Conservation (phyloP, 163 green algal species). For the Chloromonas sp. region DNA sequence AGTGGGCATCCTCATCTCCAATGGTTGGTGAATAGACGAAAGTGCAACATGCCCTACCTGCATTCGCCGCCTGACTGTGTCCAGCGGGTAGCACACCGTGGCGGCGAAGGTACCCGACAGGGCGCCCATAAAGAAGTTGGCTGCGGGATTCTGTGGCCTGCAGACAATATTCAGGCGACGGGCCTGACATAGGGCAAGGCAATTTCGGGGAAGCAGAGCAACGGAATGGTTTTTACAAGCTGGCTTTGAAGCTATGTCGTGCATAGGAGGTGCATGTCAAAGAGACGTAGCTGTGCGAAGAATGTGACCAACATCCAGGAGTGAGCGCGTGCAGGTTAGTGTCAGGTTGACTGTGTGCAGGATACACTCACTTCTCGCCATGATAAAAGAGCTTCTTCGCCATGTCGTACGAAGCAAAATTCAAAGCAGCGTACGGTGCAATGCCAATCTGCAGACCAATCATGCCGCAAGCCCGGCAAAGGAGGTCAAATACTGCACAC, state of each 20-base stretch:
- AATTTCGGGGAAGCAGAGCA: neutral
- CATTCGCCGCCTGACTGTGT: slow-evolving; percentile 87
- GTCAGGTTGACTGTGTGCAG: too few relatives aligned
- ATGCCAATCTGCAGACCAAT: slow-evolving; percentile 45
- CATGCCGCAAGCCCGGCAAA: too few relatives aligned
- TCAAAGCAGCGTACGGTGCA: slow-evolving; percentile 85
- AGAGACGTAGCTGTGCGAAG: too few relatives aligned
- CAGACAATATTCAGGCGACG: neutral
- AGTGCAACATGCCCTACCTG: slow-evolving; percentile 40
- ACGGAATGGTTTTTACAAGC: neutral
- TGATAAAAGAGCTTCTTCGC: slow-evolving; percentile 67
- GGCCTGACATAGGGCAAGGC: neutral
- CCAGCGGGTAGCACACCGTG: slow-evolving; percentile 84
- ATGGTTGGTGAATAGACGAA: too few relatives aligned
- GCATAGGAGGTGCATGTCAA: too few relatives aligned
- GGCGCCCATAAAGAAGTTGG: slow-evolving; percentile 72
- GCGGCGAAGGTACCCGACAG: slow-evolving; percentile 71
- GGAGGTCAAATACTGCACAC: too few relatives aligned
- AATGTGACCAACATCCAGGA: too few relatives aligned
- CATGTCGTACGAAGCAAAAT: slow-evolving; percentile 89
- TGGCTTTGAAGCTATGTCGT: too few relatives aligned
- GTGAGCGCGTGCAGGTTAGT: too few relatives aligned
- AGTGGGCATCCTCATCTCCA: too few relatives aligned
- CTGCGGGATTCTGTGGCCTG: slow-evolving; percentile 52
- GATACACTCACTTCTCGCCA: slow-evolving; percentile 31